These are phyloP conservation scores for Alternaria sp. DNA, from an alignment of 2,329 filamentous ascomycete species.

Conservation along the genomic window DNA sequence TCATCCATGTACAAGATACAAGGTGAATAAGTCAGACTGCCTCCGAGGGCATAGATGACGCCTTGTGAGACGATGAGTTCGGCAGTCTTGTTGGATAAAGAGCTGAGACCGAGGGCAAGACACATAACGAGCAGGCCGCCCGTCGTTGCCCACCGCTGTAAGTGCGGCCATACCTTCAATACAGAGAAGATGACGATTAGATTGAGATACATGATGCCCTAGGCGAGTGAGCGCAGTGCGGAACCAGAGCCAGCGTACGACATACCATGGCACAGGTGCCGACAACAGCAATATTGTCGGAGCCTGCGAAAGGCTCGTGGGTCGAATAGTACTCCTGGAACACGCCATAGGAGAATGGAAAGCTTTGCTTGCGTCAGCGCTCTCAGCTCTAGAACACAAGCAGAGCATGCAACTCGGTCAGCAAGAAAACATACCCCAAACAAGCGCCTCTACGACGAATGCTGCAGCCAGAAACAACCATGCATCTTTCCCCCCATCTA, in stretches of 20 bases:
- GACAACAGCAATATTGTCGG: slow-evolving; percentile 65
- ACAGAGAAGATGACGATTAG: slow-evolving; percentile 51
- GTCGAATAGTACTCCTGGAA: slow-evolving; percentile 74
- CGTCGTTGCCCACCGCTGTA: slow-evolving; percentile 40
- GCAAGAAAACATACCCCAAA: slow-evolving; percentile 52
- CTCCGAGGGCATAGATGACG: slow-evolving; percentile 53
- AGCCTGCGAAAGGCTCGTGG: slow-evolving; percentile 65
- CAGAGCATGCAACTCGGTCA: background rate
- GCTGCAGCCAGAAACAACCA: slow-evolving; percentile 42
- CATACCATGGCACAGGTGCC: slow-evolving; percentile 65
- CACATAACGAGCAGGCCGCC: slow-evolving; percentile 47
- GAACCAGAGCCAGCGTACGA: background rate
- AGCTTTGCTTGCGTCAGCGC: slow-evolving; percentile 58
- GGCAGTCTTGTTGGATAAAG: slow-evolving; percentile 42
- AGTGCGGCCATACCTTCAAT: slow-evolving; percentile 43
- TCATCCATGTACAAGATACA: slow-evolving; percentile 65
- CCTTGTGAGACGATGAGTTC: slow-evolving; percentile 52
- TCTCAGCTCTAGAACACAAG: background rate
- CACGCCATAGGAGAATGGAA: slow-evolving; percentile 72
- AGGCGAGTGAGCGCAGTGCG: background rate
- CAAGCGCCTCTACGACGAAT: slow-evolving; percentile 60
- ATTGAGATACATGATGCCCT: slow-evolving; percentile 56
- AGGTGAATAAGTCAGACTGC: slow-evolving; percentile 58
- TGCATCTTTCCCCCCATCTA: slow-evolving; percentile 31
- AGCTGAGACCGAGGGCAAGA: background rate